phyloP scores from a whole-genome alignment of 2,329 filamentous ascomycete species.

The Aspergillus cejpii region DNA sequence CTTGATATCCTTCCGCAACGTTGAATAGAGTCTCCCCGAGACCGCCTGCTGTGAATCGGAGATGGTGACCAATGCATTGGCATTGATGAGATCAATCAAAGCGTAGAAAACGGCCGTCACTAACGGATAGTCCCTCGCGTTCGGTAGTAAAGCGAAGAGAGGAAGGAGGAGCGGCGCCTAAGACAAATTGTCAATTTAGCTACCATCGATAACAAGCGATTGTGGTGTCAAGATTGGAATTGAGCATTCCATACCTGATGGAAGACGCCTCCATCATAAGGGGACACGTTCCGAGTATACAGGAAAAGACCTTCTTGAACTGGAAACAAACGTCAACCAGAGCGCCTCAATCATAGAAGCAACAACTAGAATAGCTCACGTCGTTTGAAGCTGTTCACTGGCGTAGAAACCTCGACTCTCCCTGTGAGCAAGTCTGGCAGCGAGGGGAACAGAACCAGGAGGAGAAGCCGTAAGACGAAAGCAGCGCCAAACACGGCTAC shows the following conservation, averaged over 20 bases:
- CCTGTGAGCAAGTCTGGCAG: slow-evolving; percentile 79
- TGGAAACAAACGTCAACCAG: slow-evolving; percentile 32
- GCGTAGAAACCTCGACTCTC: slow-evolving; percentile 93
- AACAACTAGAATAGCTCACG: slow-evolving; percentile 50
- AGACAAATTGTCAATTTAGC: too few relatives aligned
- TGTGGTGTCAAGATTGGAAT: not conserved
- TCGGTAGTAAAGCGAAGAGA: slow-evolving; percentile 81
- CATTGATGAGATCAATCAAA: slow-evolving; percentile 71
- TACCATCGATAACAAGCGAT: not conserved
- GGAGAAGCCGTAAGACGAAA: slow-evolving; percentile 67
- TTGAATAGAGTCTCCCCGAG: slow-evolving; percentile 68
- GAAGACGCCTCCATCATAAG: slow-evolving; percentile 87
- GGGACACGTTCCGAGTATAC: slow-evolving; percentile 92
- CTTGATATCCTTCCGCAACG: slow-evolving; percentile 64
- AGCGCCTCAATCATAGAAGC: not conserved
- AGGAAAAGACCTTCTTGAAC: slow-evolving; percentile 96
- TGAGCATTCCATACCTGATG: slow-evolving; percentile 48
- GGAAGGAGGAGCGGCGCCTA: slow-evolving; percentile 87
- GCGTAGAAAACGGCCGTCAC: slow-evolving; percentile 77
- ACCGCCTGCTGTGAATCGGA: slow-evolving; percentile 73
- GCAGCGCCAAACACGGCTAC: slow-evolving; percentile 66
- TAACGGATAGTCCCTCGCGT: slow-evolving; percentile 58
- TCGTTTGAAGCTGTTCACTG: slow-evolving; percentile 96
- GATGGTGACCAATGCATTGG: slow-evolving; percentile 69
- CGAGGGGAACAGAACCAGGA: slow-evolving; percentile 74